Evolutionary conservation across 2,329 filamentous ascomycete species (phyloP).

Genomic region (Diaporthe amygdali): DNA sequence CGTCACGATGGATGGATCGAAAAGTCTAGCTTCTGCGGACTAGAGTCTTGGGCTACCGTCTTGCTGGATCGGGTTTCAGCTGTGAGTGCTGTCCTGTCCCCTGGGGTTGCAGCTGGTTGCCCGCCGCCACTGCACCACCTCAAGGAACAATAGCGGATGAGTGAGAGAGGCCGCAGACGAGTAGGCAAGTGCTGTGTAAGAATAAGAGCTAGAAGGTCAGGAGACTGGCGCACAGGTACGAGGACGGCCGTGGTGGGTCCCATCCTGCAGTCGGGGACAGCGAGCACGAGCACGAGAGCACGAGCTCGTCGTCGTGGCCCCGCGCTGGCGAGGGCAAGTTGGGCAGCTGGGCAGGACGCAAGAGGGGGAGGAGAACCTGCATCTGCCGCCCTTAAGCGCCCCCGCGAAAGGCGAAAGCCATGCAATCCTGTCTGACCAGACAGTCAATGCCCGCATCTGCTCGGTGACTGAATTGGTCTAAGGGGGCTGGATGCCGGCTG

Average conservation of each 20-base stretch:
- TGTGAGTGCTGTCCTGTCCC: background rate
- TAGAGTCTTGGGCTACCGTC: background rate
- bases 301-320: background rate
- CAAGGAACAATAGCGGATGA: background rate
- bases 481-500: background rate
- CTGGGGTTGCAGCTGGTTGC: conserved; percentile 1
- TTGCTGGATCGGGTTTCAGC: conserved; percentile 4
- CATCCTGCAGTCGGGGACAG: too few species aligned
- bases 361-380: background rate
- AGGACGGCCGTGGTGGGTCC: background rate
- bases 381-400: background rate
- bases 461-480: conserved; percentile 7
- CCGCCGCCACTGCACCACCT: background rate
- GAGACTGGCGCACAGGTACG: background rate
- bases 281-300: too few species aligned
- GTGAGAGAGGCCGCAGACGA: background rate
- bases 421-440: conserved; percentile 7
- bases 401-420: background rate
- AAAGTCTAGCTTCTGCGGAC: background rate
- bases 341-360: too few species aligned
- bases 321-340: too few species aligned
- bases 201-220: conserved; percentile 2
- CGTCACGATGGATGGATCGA: conserved; percentile 7
- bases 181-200: background rate
- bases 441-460: background rate